phyloP scores from a whole-genome alignment of 345 rosid genomes.

The Brassica cretica region DNA sequence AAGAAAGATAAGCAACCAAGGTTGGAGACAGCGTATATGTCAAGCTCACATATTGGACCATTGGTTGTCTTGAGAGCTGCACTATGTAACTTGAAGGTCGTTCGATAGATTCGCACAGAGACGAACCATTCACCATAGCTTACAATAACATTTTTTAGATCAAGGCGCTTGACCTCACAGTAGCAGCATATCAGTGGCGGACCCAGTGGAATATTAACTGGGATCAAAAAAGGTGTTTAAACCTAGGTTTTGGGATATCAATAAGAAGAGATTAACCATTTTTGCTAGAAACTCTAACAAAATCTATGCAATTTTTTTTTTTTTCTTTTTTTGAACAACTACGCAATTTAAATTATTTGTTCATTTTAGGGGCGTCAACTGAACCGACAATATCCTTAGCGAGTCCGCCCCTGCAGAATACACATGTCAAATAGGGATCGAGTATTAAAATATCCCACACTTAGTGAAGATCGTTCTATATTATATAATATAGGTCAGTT shows the following conservation, averaged over 20 bases:
- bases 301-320: too few species aligned
- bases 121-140: background rate
- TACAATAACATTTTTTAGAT: background rate
- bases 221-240: too few species aligned
- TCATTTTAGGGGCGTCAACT: too few species aligned
- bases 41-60: background rate
- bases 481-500: background rate
- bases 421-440: background rate
- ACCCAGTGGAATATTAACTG: too few species aligned
- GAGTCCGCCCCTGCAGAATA: background rate
- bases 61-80: background rate
- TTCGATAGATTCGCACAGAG: background rate
- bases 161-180: background rate
- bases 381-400: too few species aligned
- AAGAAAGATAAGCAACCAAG: background rate
- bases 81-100: background rate
- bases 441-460: background rate
- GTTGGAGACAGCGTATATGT: background rate
- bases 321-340: too few species aligned
- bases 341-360: too few species aligned
- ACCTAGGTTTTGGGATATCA: too few species aligned
- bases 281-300: too few species aligned
- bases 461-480: background rate
- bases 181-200: background rate
- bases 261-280: too few species aligned